Conservation (phyloP, 495 filamentous ascomycete species). For the Aspergillus ostianus region DNA sequence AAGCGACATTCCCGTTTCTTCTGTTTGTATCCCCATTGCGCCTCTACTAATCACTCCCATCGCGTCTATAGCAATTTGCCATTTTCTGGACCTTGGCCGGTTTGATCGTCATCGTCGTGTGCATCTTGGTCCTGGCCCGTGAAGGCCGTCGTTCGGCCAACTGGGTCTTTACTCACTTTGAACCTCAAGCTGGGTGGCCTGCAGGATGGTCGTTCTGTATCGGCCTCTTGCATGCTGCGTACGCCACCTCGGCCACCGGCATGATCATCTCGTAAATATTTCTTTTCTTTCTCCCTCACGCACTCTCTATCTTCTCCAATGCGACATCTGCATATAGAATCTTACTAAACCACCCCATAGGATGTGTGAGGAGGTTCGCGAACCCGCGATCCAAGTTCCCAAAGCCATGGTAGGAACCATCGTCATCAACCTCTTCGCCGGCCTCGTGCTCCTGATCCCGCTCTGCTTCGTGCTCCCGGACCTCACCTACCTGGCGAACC, state of each 20-base stretch:
- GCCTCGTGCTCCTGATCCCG: constrained; percentile 58
- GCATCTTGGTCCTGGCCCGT: constrained; percentile 51
- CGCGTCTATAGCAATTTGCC: constrained; percentile 51
- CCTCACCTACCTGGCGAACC: constrained; percentile 51
- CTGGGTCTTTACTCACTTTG: constrained; percentile 56
- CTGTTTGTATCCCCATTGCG: constrained; percentile 26
- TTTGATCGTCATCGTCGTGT: constrained; percentile 53
- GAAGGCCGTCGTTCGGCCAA: constrained; percentile 37
- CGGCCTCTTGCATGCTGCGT: constrained; percentile 53
- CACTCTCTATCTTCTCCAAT: background rate
- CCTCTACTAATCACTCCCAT: constrained; percentile 13
- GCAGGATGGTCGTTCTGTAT: constrained; percentile 56
- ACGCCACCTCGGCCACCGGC: constrained; percentile 52
- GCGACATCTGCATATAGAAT: background rate
- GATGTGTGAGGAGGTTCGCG: constrained; percentile 61
- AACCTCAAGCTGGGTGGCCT: constrained; percentile 50
- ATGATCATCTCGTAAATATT: constrained; percentile 28
- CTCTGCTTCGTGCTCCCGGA: constrained; percentile 57
- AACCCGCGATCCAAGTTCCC: constrained; percentile 58
- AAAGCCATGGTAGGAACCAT: constrained; percentile 62
- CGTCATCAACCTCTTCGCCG: constrained; percentile 57
- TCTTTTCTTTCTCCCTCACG: background rate
- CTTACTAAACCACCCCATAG: constrained; percentile 26
- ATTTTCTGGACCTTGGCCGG: constrained; percentile 58
- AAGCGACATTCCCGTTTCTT: background rate